Base-by-base conservation (phyloP, 2,329 filamentous ascomycete species). In the Cladosporium sp. region DNA sequence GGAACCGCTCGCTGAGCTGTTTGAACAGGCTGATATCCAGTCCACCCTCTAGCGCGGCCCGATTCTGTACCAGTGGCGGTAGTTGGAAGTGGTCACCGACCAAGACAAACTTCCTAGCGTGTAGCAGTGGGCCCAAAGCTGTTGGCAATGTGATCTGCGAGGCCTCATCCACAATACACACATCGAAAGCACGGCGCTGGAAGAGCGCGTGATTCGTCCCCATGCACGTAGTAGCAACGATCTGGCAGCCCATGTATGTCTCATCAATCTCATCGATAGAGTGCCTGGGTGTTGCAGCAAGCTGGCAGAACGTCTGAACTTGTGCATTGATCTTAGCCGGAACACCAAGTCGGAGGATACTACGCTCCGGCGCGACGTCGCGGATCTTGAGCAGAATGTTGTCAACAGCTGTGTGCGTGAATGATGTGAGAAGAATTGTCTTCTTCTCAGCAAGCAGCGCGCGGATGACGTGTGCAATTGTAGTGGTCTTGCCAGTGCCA, bases 11-110 rank as follows among this genome's bases (percentile, higher is more conserved):
- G 1, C 91, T 97, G 12, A 99, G 82, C 3, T 94, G 81, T 71
- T 96, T 96, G 81, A 99, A 99, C 52, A 99, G 79, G 70, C 90
- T 96, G 45, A 97, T 83, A 71, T 99, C 94, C 4, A 99, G 79
- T 1, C 94, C 94, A 12, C 92, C 92, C 56, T 87, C 82, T 45
- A 88, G 84, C 2, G 94, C 94, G 65, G 91, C 86, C 65, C 92
- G 91, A 71, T 96, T 97, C 67, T 93, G 90, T 15, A 99, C 94
- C 0, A 99, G 82, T 1, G 94, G 94, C 1, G 94, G 94, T 2
- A 99, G 81, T 71, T 99, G 94, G 70, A 96, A 94, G 72, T 99
- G 94, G 71, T 99, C 94, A 13, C 94, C 94, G 0, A 99, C 94
- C 0, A 99, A 83, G 17, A 99, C 90, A 73, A 99, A 99, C 0